Evolutionary conservation across 1,139 yeast species (phyloP).

Genomic region (Candida sp.): DNA sequence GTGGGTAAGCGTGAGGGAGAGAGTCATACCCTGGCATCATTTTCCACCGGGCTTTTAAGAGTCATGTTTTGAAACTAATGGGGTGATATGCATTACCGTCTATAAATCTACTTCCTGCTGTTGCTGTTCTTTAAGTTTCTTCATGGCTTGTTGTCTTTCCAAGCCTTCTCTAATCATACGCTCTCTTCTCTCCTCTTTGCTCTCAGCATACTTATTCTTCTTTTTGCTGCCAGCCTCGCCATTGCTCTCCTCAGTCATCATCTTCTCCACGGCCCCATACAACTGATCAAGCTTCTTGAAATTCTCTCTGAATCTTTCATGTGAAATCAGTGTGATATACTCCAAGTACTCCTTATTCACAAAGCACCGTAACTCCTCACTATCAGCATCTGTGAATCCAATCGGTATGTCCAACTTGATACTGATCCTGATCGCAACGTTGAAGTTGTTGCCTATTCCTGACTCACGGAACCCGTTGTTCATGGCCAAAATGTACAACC

Average conservation of each 20-base stretch:
- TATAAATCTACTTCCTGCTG: slow-evolving; percentile 1
- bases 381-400: slow-evolving; percentile 48
- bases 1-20: not conserved
- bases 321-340: slow-evolving; percentile 52
- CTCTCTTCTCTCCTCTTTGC: slow-evolving; percentile 59
- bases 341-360: slow-evolving; percentile 55
- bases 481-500: slow-evolving; percentile 73
- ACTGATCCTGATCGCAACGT: slow-evolving; percentile 80
- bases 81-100: not conserved
- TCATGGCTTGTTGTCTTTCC: slow-evolving; percentile 44
- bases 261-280: slow-evolving; percentile 41
- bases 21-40: too few species aligned
- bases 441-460: slow-evolving; percentile 79
- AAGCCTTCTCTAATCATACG: slow-evolving; percentile 68
- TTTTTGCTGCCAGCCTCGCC: slow-evolving; percentile 1
- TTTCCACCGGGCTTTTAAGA: too few species aligned
- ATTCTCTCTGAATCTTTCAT: slow-evolving; percentile 69
- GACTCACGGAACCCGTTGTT: slow-evolving; percentile 86
- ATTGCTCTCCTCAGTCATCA: slow-evolving; percentile 18
- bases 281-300: slow-evolving; percentile 55
- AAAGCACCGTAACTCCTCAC: slow-evolving; percentile 35
- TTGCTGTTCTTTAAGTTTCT: slow-evolving; percentile 23
- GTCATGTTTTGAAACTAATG: not conserved
- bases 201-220: slow-evolving; percentile 19
- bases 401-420: slow-evolving; percentile 77